Percentiles rank a stretch among this genome's conserved stretches.
These are phyloP conservation scores for Arabidopsis arenosa DNA, from an alignment of 345 rosid genomes.

Conservation along the genomic window DNA sequence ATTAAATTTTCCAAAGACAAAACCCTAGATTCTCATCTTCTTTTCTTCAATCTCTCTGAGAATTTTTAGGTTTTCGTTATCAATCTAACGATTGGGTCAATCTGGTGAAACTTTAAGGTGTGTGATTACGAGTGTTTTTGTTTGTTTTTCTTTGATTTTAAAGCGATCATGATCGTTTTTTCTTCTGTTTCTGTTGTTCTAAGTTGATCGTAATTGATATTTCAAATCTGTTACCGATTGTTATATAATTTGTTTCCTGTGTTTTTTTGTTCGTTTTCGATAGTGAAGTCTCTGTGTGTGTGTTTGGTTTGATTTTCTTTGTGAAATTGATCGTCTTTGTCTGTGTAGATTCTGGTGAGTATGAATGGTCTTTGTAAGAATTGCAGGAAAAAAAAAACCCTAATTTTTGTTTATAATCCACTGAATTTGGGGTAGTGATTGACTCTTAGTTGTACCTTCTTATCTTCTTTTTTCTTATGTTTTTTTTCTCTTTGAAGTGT, in stretches of 20 bases:
- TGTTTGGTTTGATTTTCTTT: background rate
- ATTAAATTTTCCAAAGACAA: conserved; percentile 14
- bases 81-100: conserved; percentile 22
- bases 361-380: background rate
- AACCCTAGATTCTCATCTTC: conserved; percentile 44
- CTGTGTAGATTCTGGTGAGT: conserved; percentile 21
- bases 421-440: conserved; percentile 32
- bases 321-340: conserved; percentile 20
- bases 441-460: conserved; percentile 24
- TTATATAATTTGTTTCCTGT: background rate
- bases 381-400: background rate
- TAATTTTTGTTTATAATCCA: conserved; percentile 10
- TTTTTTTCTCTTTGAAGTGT: background rate
- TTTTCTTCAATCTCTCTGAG: conserved; percentile 20
- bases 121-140: conserved; percentile 22
- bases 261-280: background rate
- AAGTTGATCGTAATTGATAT: background rate
- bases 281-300: conserved; percentile 35
- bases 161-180: conserved; percentile 37
- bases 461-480: background rate
- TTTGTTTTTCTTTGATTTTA: background rate
- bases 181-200: conserved; percentile 4
- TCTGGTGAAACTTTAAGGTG: conserved; percentile 22
- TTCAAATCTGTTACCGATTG: background rate
- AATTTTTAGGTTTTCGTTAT: conserved; percentile 21